Base-by-base conservation (phyloP, 2,329 filamentous ascomycete genomes). In the Cyanodermella asteris region DNA sequence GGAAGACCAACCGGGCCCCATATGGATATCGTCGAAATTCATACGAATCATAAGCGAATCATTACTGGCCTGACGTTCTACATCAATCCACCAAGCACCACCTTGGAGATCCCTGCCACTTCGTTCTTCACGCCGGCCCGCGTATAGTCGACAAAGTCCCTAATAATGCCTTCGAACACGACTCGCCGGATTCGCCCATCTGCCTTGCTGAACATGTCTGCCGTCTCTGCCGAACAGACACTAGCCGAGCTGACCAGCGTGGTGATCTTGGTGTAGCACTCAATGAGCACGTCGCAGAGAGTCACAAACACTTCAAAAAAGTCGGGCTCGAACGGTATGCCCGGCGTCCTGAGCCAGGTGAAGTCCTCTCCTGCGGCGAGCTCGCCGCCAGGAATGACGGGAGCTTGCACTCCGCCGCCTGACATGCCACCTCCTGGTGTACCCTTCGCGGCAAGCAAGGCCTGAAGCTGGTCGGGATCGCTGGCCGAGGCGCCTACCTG, bases 261-360 rank as follows among this genome's bases (percentile, higher is more conserved):
- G 38, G 90, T 55, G 15, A 97, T 65, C 27, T 71, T 67, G 18
- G 70, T 69, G 50, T 97, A 97, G 41, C 72, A 78, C 46, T 94
- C 87, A 38, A 93, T 90, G 32, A 97, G 55, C 3, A 91, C 78
- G 43, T 97, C 87, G 52, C 87, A 94, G 5, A 97, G 59, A 8
- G 87, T 93, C 9, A 81, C 74, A 51, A 94, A 94, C 0, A 82
- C 93, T 52, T 90, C 81, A 47, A 84, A 87, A 41, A 91, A 97
- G 49, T 97, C 87, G 0, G 87, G 87, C 35, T 94, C 82, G 42
- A 97, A 97, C 0, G 87, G 87, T 23, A 97, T 53, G 10, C 71
- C 73, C 0, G 87, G 87, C n/a, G 84, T 94, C 12, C 93, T 61
- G 2, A 97, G 59, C 44, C 84, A 72, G 0, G 70, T 68, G 46